phyloP scores from a whole-genome alignment of 208 protist genomes.

The Vickermania spadyakhi region DNA sequence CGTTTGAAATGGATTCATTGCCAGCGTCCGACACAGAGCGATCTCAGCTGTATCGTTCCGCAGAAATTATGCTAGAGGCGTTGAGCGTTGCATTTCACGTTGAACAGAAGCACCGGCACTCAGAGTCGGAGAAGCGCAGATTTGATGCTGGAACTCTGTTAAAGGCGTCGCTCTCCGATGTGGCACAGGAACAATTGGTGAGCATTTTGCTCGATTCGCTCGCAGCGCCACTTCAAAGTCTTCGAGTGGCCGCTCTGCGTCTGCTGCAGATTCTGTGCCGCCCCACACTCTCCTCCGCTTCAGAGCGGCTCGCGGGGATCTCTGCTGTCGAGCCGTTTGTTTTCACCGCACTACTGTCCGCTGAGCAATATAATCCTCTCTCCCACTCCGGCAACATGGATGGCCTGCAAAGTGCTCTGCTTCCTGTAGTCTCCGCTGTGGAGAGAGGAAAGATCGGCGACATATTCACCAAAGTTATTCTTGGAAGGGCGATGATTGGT shows the following conservation, averaged over 20 bases:
- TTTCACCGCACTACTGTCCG: constrained; percentile 23
- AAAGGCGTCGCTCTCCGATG: constrained; percentile 16
- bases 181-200: constrained; percentile 37
- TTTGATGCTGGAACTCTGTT: constrained; percentile 23
- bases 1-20: too few species aligned
- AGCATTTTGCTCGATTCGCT: constrained; percentile 58
- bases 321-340: constrained; percentile 17
- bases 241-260: constrained; percentile 59
- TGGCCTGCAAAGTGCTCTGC: constrained; percentile 51
- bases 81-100: not conserved
- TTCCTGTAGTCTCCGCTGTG: constrained; percentile 44
- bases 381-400: constrained; percentile 53
- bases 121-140: constrained; percentile 1
- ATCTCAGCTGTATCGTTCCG: not conserved
- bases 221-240: constrained; percentile 36
- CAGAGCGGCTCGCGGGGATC: constrained; percentile 15
- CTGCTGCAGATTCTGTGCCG: constrained; percentile 59
- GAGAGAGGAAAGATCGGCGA: constrained; percentile 38
- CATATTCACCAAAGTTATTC: constrained; percentile 42
- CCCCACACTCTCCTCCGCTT: constrained; percentile 6
- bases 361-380: constrained; percentile 66
- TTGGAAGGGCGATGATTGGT: constrained; percentile 67
- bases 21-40: not conserved
- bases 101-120: constrained; percentile 5
- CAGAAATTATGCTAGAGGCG: constrained; percentile 1